Conservation (phyloP, 1,139 yeast species). For the Chernovozyma aurita region DNA sequence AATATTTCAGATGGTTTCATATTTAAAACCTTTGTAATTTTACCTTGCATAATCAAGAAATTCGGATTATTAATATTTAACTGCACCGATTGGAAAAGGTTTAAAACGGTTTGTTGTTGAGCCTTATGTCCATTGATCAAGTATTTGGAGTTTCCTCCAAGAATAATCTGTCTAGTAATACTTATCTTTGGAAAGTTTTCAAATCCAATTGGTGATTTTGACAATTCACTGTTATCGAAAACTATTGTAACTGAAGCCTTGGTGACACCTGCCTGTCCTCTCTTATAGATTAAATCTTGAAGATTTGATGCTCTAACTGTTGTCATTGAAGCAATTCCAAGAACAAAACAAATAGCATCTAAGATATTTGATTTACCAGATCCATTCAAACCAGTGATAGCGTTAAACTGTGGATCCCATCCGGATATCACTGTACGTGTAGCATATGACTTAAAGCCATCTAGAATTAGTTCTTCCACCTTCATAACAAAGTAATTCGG, state of each 20-base stretch:
- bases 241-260: slow-evolving; percentile 96
- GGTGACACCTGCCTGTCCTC: slow-evolving; percentile 98
- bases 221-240: slow-evolving; percentile 76
- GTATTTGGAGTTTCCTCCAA: slow-evolving; percentile 92
- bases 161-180: slow-evolving; percentile 84
- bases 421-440: slow-evolving; percentile 92
- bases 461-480: slow-evolving; percentile 91
- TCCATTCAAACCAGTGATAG: slow-evolving; percentile 96
- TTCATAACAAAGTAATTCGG: slow-evolving; percentile 48
- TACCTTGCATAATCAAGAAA: slow-evolving; percentile 97
- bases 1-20: slow-evolving; percentile 92
- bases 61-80: slow-evolving; percentile 95
- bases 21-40: slow-evolving; percentile 92
- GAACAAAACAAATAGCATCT: slow-evolving; percentile 97
- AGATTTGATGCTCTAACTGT: slow-evolving; percentile 91
- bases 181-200: slow-evolving; percentile 77
- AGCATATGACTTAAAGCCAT: slow-evolving; percentile 97
- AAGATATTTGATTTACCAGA: slow-evolving; percentile 94
- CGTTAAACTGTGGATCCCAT: slow-evolving; percentile 96
- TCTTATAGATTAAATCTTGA: slow-evolving; percentile 90
- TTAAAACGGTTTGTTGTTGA: slow-evolving; percentile 88
- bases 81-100: slow-evolving; percentile 89
- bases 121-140: slow-evolving; percentile 95
- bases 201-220: slow-evolving; percentile 83
- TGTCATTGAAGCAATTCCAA: slow-evolving; percentile 91